These are phyloP conservation scores for Myriosclerotinia curreyana DNA, from an alignment of 2,329 filamentous ascomycete genomes.

Conservation along the genomic window DNA sequence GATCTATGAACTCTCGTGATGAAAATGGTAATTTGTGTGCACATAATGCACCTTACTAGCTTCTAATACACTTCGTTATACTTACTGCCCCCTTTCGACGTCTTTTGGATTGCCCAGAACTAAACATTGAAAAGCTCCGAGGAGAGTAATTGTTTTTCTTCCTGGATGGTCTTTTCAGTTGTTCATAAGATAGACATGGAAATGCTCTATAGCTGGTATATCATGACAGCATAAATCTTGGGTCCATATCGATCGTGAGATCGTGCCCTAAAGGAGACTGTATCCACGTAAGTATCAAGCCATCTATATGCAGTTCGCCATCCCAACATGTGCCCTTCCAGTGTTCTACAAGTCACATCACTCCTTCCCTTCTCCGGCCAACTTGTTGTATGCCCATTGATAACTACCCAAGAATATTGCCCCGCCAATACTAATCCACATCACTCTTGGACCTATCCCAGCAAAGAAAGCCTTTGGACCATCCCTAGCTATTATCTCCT, in stretches of 20 bases:
- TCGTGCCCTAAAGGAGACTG: constrained; percentile 6
- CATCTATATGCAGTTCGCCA: neutral
- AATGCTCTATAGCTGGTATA: neutral
- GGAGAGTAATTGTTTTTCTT: neutral
- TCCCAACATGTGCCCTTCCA: neutral
- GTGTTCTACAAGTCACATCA: neutral
- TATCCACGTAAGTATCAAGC: constrained; percentile 7
- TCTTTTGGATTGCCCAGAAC: neutral
- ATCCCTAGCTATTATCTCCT: constrained; percentile 60
- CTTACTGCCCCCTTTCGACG: neutral
- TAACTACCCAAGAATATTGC: constrained; percentile 94
- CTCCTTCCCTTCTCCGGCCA: constrained; percentile 41
- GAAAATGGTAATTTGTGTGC: neutral
- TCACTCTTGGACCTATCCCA: constrained; percentile 75
- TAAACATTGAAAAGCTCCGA: too few species aligned
- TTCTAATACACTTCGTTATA: neutral
- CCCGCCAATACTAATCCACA: constrained; percentile 93
- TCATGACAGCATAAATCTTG: neutral
- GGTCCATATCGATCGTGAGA: constrained; percentile 13
- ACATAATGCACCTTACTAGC: too few species aligned
- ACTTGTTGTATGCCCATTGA: constrained; percentile 77
- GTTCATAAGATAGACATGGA: neutral
- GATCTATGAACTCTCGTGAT: neutral
- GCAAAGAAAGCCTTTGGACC: constrained; percentile 70
- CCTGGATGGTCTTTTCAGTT: neutral